Evolutionary conservation across 2,329 filamentous ascomycete genomes (phyloP).

Genomic region (Aspergillus puulaauensis): DNA sequence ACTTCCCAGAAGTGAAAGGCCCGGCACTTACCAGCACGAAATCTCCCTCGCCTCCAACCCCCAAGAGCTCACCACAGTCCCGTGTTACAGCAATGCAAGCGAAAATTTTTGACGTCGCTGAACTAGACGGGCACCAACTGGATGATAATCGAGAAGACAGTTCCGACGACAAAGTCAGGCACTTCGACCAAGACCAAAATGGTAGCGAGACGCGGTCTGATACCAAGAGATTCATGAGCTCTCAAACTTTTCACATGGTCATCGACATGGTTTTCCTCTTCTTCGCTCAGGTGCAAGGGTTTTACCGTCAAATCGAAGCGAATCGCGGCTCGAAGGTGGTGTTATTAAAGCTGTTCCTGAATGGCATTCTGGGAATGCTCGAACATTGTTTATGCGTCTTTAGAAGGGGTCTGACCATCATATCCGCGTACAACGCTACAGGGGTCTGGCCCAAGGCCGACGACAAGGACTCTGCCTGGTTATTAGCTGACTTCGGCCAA

Average conservation of each 20-base stretch:
- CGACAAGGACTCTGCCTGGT: conserved; percentile 28
- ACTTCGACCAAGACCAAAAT: conserved; percentile 19
- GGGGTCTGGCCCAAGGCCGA: conserved; percentile 30
- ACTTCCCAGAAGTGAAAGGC: not conserved
- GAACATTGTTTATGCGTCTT: conserved; percentile 32
- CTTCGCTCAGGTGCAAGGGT: conserved; percentile 26
- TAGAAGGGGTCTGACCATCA: conserved; percentile 23
- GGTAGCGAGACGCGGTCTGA: conserved; percentile 5
- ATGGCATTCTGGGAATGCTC: conserved; percentile 30
- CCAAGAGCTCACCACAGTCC: not conserved
- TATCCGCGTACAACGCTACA: conserved; percentile 32
- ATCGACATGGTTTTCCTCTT: conserved; percentile 32
- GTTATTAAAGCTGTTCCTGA: conserved; percentile 20
- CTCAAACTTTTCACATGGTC: conserved; percentile 27
- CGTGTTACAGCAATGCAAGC: conserved; percentile 6
- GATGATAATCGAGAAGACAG: conserved; percentile 11
- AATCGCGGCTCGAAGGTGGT: conserved; percentile 23
- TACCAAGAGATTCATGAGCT: conserved; percentile 16
- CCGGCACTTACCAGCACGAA: conserved; percentile 1
- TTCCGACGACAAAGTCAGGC: conserved; percentile 21
- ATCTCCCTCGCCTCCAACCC: conserved; percentile 1
- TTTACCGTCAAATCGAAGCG: conserved; percentile 21
- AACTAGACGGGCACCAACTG: conserved; percentile 37
- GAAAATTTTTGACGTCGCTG: conserved; percentile 31
- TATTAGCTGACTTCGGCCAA: conserved; percentile 32